Evolutionary conservation across 2,329 filamentous ascomycete species (phyloP).

Genomic region (Xylariaceae sp.): DNA sequence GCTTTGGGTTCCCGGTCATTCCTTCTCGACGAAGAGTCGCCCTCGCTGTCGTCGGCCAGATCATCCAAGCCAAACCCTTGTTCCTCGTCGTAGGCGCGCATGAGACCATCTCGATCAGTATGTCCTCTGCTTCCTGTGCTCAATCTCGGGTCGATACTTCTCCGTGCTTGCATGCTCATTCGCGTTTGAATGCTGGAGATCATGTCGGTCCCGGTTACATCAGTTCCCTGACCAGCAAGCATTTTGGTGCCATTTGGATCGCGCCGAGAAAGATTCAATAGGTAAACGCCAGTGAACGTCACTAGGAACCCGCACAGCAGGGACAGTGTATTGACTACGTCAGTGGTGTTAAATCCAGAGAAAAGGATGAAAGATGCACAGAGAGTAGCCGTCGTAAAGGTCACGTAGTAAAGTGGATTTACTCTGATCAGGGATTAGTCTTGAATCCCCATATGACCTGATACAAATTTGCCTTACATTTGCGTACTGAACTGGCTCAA

Average conservation of each 20-base stretch:
- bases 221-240: slow-evolving; percentile 60
- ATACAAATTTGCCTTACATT: slow-evolving; percentile 60
- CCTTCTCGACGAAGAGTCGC: slow-evolving; percentile 41
- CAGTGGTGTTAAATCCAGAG: slow-evolving; percentile 91
- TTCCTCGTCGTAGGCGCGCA: slow-evolving; percentile 86
- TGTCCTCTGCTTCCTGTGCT: slow-evolving; percentile 58
- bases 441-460: background rate
- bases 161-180: slow-evolving; percentile 84
- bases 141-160: slow-evolving; percentile 64
- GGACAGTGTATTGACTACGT: slow-evolving; percentile 86
- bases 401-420: slow-evolving; percentile 95
- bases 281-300: slow-evolving; percentile 92
- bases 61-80: slow-evolving; percentile 73
- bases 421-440: slow-evolving; percentile 55
- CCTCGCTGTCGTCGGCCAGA: slow-evolving; percentile 72
- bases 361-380: slow-evolving; percentile 95
- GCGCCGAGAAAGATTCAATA: slow-evolving; percentile 88
- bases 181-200: slow-evolving; percentile 86
- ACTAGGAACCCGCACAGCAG: slow-evolving; percentile 89
- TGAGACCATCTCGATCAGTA: slow-evolving; percentile 75
- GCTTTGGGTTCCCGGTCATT: slow-evolving; percentile 37
- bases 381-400: slow-evolving; percentile 91
- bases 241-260: slow-evolving; percentile 77
- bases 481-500: slow-evolving; percentile 95
- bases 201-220: slow-evolving; percentile 86